Evolutionary conservation across 2,329 filamentous ascomycete genomes (phyloP), one percentile per base, ranked within the genome.

Genomic region (Alternaria burnsii): DNA sequence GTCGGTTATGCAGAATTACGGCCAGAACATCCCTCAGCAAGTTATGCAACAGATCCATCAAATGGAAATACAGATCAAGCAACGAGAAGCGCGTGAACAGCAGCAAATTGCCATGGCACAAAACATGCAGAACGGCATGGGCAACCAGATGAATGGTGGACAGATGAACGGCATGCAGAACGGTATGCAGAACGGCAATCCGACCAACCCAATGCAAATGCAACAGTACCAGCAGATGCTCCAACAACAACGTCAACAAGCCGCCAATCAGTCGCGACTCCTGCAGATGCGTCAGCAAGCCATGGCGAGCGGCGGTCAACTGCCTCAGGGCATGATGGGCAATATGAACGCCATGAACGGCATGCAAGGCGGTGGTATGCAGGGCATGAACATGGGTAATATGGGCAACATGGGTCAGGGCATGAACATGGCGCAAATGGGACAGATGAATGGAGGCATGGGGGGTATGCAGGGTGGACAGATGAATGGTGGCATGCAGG

Each of bases 141-240:
- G 69, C 58, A 64, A 26, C 55, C 69, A 56, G 58, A 71, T 75
- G 70, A 68, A 75, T 14, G 56, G 56, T 28, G 58, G 58, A 36
- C 73, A 74, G 41, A 73, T 74, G 60, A 58, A 62, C 47, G 62
- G 63, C 36, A 68, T 70, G 64, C 61, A 69, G 14, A 66, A 62
- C 41, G 62, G 63, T 34, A 68, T 70, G 64, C 61, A 69, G 14
- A 66, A 62, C 41, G 63, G 41, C 10, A 69, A 59, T 10, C 66
- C 62, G 20, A 63, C 65, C 26, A 72, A 70, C 18, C 69, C 70
- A 4, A 69, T 70, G 42, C 75, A 76, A 58, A 73, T 76, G 69
- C 74, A 76, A 46, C 72, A 75, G 52, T 74, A 75, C 47, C 74
- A 77, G 60, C 71, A 73, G 34, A 65, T 72, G 57, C 67, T 76